Conservation (phyloP, 306 rosid species). For the Vigna hirtella region DNA sequence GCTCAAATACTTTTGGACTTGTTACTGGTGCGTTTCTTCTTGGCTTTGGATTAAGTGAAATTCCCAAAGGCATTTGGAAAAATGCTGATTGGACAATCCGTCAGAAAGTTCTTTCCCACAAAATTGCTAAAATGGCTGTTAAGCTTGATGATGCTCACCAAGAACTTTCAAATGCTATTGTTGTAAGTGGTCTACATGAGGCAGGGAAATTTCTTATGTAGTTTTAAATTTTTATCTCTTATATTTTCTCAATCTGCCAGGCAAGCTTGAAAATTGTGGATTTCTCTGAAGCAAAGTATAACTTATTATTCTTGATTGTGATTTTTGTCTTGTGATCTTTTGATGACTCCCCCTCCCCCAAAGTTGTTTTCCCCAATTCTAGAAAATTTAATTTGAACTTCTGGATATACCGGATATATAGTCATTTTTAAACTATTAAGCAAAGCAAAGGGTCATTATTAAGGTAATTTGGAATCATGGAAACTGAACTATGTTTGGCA, state of each 20-base stretch:
- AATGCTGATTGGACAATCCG: conserved; percentile 91
- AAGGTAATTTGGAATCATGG: conserved; percentile 8
- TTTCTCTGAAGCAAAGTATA: conserved; percentile 19
- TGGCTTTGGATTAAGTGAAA: conserved; percentile 97
- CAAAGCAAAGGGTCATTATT: neutral
- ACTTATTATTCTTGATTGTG: conserved; percentile 20
- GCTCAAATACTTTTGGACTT: conserved; percentile 97
- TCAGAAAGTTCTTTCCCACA: conserved; percentile 94
- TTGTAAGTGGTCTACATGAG: conserved; percentile 57
- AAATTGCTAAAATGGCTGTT: conserved; percentile 96
- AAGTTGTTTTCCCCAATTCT: neutral
- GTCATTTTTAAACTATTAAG: neutral
- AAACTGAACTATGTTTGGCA: conserved; percentile 16
- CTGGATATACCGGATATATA: neutral
- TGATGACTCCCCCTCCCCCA: neutral
- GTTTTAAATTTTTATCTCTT: conserved; percentile 12
- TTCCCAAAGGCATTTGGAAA: conserved; percentile 89
- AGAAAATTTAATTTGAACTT: conserved; percentile 2
- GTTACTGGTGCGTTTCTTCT: conserved; percentile 99
- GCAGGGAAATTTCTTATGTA: neutral
- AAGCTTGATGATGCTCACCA: conserved; percentile 95
- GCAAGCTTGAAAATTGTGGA: neutral
- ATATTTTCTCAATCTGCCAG: conserved; percentile 16
- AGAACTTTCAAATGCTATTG: conserved; percentile 95
- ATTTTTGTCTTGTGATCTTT: neutral